Percentiles rank a stretch among this genome's conserved stretches.
Conservation (phyloP, 495 filamentous ascomycete species). For the Penicillium chermesinum region DNA sequence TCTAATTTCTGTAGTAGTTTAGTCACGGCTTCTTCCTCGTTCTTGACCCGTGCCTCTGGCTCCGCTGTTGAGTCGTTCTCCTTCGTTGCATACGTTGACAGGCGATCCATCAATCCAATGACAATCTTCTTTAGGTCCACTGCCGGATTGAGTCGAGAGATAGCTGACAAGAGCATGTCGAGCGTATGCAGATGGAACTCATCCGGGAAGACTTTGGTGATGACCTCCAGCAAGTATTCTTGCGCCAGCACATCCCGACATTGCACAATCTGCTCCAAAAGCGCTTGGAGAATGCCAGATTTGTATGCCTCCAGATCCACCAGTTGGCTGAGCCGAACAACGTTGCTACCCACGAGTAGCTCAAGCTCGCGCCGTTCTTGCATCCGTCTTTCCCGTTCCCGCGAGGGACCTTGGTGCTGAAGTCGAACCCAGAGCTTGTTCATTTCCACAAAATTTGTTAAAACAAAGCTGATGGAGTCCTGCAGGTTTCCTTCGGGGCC, state of each 20-base stretch:
- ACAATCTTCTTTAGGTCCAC: slow-evolving; percentile 98
- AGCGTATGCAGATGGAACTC: slow-evolving; percentile 96
- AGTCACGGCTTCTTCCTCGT: slow-evolving; percentile 77
- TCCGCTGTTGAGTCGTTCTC: slow-evolving; percentile 75
- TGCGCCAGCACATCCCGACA: slow-evolving; percentile 95
- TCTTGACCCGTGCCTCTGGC: slow-evolving; percentile 64
- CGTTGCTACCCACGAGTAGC: slow-evolving; percentile 89
- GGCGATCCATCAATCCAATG: slow-evolving; percentile 92
- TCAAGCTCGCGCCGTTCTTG: slow-evolving; percentile 94
- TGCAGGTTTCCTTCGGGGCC: slow-evolving; percentile 94
- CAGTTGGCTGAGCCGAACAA: slow-evolving; percentile 90
- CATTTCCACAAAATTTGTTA: slow-evolving; percentile 99
- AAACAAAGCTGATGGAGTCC: slow-evolving; percentile 92
- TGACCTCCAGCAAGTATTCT: slow-evolving; percentile 96
- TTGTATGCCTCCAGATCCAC: slow-evolving; percentile 94
- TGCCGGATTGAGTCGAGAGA: slow-evolving; percentile 85
- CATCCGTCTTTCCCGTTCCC: slow-evolving; percentile 86
- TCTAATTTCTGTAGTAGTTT: slow-evolving; percentile 71
- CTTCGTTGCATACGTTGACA: slow-evolving; percentile 86
- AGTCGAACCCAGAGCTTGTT: slow-evolving; percentile 98
- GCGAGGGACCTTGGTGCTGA: slow-evolving; percentile 95
- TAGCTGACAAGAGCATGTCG: slow-evolving; percentile 87
- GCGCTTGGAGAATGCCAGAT: slow-evolving; percentile 77
- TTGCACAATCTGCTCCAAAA: slow-evolving; percentile 95
- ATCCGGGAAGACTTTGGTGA: slow-evolving; percentile 98